A percentile compares a stretch with the other conserved stretches of the same genome.
Conservation (phyloP, 768 basidiomycete genomes). For the Filobasidium floriforme region DNA sequence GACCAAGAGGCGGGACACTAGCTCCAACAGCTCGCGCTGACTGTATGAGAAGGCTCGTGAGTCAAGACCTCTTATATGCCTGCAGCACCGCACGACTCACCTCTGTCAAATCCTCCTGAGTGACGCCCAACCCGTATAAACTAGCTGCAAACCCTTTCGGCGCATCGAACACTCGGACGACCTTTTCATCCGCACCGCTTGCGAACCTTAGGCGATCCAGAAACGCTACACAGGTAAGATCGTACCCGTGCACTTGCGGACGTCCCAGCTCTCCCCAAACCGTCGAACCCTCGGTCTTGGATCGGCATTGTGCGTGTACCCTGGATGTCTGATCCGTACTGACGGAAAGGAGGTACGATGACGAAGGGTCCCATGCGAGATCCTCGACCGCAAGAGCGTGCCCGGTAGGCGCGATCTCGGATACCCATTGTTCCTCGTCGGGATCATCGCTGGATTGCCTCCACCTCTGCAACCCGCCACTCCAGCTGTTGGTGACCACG, state of each 20-base stretch:
- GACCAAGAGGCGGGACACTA: constrained; percentile 81
- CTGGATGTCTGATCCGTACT: constrained; percentile 87
- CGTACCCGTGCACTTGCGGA: constrained; percentile 96
- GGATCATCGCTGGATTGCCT: constrained; percentile 29
- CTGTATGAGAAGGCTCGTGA: constrained; percentile 42
- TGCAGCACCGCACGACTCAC: constrained; percentile 44
- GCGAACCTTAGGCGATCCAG: constrained; percentile 69
- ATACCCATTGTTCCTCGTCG: constrained; percentile 55
- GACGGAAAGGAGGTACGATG: constrained; percentile 75
- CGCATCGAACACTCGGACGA: constrained; percentile 85
- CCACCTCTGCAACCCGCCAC: constrained; percentile 91
- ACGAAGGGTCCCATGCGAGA: constrained; percentile 76
- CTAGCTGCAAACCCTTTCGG: constrained; percentile 68
- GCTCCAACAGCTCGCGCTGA: constrained; percentile 65
- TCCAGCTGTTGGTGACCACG: constrained; percentile 84
- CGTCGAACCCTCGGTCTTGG: not conserved
- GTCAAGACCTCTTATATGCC: not conserved
- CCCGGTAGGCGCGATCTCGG: constrained; percentile 72
- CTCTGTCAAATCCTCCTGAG: constrained; percentile 50
- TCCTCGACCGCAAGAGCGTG: constrained; percentile 73
- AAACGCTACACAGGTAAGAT: constrained; percentile 71
- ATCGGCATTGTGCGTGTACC: constrained; percentile 61
- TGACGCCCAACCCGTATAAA: constrained; percentile 52
- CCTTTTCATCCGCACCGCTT: constrained; percentile 93
- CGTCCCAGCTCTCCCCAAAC: constrained; percentile 62